These are phyloP conservation scores for Lachnellula arida DNA, from an alignment of 2,329 filamentous ascomycete genomes.

Conservation along the genomic window DNA sequence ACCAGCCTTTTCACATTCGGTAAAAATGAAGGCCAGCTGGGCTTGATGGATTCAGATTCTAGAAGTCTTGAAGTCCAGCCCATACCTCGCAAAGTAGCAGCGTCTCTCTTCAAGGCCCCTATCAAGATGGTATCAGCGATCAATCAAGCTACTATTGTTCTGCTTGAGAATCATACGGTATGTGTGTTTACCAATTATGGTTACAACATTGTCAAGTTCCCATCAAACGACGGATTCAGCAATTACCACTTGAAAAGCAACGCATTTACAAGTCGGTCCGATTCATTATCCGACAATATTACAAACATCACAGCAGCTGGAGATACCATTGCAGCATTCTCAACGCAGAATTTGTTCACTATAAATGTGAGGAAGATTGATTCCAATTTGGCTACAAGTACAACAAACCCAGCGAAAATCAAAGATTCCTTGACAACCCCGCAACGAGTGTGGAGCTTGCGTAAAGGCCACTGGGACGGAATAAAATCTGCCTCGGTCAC, in stretches of 20 bases:
- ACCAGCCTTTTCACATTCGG: conserved; percentile 88
- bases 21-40: conserved; percentile 90
- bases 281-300: conserved; percentile 62
- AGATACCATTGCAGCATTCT: conserved; percentile 86
- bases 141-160: conserved; percentile 79
- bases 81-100: conserved; percentile 80
- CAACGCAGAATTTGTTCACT: conserved; percentile 75
- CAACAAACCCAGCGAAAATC: conserved; percentile 89
- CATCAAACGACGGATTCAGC: conserved; percentile 63
- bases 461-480: conserved; percentile 62
- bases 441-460: conserved; percentile 81
- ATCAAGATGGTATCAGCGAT: conserved; percentile 84
- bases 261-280: conserved; percentile 61
- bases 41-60: conserved; percentile 91
- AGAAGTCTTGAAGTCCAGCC: conserved; percentile 81
- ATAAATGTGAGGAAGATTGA: conserved; percentile 70
- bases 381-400: conserved; percentile 59
- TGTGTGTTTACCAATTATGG: conserved; percentile 95
- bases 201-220: conserved; percentile 86
- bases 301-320: conserved; percentile 76
- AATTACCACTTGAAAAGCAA: conserved; percentile 65
- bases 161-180: conserved; percentile 83
- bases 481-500: conserved; percentile 83
- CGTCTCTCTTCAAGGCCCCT: conserved; percentile 66
- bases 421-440: conserved; percentile 74